Conservation (phyloP, 192 early-diverging fungal species). For the Coemansia sp. region DNA sequence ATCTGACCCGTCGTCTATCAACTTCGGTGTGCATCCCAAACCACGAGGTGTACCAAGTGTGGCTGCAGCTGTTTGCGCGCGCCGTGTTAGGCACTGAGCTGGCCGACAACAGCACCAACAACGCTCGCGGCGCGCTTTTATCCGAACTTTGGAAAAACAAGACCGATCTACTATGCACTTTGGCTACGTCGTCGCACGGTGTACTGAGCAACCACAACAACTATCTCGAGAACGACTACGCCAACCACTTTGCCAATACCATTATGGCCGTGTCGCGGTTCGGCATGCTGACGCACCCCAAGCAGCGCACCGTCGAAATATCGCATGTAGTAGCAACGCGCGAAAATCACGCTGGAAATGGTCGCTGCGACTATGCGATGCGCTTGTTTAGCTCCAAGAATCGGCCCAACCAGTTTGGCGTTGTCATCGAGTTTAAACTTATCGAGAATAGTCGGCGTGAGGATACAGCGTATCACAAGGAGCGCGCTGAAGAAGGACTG, state of each 20-base stretch:
- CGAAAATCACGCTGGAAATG: constrained; percentile 19
- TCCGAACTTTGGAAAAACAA: constrained; percentile 23
- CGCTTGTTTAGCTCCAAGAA: constrained; percentile 15
- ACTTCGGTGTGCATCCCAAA: constrained; percentile 34
- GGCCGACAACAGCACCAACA: constrained; percentile 26
- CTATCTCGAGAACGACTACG: constrained; percentile 33
- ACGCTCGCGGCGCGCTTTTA: constrained; percentile 19
- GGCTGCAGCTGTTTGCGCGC: constrained; percentile 25
- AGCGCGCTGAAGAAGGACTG: constrained; percentile 1
- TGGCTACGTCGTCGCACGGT: constrained; percentile 30
- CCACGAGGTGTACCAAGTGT: constrained; percentile 28
- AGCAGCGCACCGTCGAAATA: constrained; percentile 18
- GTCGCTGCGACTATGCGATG: constrained; percentile 28
- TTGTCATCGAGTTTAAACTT: constrained; percentile 14
- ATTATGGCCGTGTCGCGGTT: constrained; percentile 29
- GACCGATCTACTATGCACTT: constrained; percentile 15
- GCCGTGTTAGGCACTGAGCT: constrained; percentile 24
- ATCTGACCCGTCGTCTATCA: constrained; percentile 13
- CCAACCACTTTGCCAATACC: constrained; percentile 41
- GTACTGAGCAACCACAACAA: constrained; percentile 43
- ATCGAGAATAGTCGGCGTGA: not conserved
- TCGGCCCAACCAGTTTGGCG: constrained; percentile 17
- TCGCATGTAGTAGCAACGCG: constrained; percentile 19
- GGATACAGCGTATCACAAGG: not conserved
- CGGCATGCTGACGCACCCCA: constrained; percentile 35